Percentiles rank a stretch among this genome's conserved stretches.
Conservation (phyloP, 345 rosid species). For the Boechera divaricarpa region DNA sequence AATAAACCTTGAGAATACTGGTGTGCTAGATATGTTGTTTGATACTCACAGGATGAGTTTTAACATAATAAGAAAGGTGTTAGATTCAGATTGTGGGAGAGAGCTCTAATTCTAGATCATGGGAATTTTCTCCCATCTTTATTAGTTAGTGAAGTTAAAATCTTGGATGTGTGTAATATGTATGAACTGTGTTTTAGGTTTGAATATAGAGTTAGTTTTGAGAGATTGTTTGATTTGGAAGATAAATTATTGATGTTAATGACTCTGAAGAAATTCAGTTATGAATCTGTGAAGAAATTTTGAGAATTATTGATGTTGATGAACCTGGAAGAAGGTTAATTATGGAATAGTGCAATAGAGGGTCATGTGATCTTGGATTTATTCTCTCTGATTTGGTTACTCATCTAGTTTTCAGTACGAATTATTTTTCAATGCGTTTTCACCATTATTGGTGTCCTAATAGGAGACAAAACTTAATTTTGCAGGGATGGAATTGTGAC, state of each 20-base stretch:
- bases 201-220: background rate
- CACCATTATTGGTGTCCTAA: background rate
- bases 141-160: conserved; percentile 11
- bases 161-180: conserved; percentile 15
- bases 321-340: conserved; percentile 2
- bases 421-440: background rate
- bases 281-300: conserved; percentile 7
- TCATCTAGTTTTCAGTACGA: conserved; percentile 6
- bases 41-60: conserved; percentile 10
- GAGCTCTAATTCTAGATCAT: background rate
- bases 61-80: background rate
- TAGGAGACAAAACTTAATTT: background rate
- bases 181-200: background rate
- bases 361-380: conserved; percentile 19
- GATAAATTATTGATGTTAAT: background rate
- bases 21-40: conserved; percentile 22
- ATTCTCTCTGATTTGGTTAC: conserved; percentile 23
- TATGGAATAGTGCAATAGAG: conserved; percentile 6
- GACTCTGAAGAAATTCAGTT: conserved; percentile 7
- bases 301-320: background rate
- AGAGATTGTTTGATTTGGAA: conserved; percentile 10
- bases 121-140: background rate
- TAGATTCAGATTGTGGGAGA: background rate
- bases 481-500: conserved; percentile 52
- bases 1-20: background rate